Conservation (phyloP, 2,329 filamentous ascomycete species). For the Tolypocladium guangdongense region DNA sequence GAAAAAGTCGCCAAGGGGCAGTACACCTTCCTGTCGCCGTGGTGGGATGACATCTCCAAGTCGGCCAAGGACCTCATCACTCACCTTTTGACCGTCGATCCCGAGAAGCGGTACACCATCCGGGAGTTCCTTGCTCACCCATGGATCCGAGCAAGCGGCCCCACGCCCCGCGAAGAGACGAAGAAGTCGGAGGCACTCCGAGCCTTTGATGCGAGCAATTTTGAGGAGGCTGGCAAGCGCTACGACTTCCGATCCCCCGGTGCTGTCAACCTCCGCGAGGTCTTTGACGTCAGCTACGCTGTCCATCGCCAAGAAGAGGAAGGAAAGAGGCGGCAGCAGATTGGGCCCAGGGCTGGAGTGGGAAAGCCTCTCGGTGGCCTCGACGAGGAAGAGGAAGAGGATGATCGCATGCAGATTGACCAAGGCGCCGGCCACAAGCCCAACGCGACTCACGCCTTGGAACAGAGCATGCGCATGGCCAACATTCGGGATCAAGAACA, state of each 20-base stretch:
- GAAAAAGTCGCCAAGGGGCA: constrained; percentile 96
- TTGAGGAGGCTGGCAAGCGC: constrained; percentile 52
- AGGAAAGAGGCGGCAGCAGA: constrained; percentile 78
- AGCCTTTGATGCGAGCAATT: constrained; percentile 45
- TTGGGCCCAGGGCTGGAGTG: constrained; percentile 60
- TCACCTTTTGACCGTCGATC: constrained; percentile 87
- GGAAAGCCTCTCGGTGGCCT: constrained; percentile 48
- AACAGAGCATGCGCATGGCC: constrained; percentile 78
- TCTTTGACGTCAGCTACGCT: constrained; percentile 97
- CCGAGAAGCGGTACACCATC: constrained; percentile 90
- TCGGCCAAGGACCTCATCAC: constrained; percentile 88
- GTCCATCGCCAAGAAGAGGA: constrained; percentile 96
- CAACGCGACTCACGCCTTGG: constrained; percentile 57
- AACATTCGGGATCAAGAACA: constrained; percentile 49
- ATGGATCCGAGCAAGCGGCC: constrained; percentile 66
- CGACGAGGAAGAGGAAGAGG: constrained; percentile 56
- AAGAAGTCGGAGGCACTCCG: constrained; percentile 36
- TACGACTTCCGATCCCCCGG: constrained; percentile 93
- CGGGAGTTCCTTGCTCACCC: constrained; percentile 88
- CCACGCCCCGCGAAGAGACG: constrained; percentile 48
- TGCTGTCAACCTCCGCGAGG: constrained; percentile 88
- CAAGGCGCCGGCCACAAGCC: constrained; percentile 34
- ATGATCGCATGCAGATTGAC: constrained; percentile 53
- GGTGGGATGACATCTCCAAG: constrained; percentile 98
- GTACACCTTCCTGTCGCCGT: constrained; percentile 94